phyloP scores from a whole-genome alignment of 2,329 filamentous ascomycete species.

The Rasamsonia emersonii region DNA sequence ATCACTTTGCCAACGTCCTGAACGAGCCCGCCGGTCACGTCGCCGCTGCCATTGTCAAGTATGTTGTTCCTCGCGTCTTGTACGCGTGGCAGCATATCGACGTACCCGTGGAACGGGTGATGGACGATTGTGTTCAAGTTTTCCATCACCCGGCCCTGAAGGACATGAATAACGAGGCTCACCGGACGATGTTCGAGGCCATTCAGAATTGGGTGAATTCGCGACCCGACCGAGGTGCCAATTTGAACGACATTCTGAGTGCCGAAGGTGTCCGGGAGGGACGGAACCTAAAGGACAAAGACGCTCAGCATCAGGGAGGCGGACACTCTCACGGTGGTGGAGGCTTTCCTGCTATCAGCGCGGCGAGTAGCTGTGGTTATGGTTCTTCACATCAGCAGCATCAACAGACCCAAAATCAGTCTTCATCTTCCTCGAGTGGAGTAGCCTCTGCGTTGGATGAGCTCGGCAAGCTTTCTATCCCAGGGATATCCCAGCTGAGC shows the following conservation, averaged over 20 bases:
- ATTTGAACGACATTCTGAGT: slow-evolving; percentile 66
- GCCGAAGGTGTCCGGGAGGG: slow-evolving; percentile 76
- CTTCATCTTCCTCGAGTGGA: slow-evolving; percentile 16
- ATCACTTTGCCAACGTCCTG: slow-evolving; percentile 72
- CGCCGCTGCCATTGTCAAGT: slow-evolving; percentile 70
- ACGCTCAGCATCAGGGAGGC: slow-evolving; percentile 12
- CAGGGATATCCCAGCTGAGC: slow-evolving; percentile 29
- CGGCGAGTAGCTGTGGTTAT: slow-evolving; percentile 13
- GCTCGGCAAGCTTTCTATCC: slow-evolving; percentile 26
- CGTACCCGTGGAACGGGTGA: slow-evolving; percentile 72
- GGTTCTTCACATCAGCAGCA: slow-evolving; percentile 16
- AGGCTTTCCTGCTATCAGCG: slow-evolving; percentile 18
- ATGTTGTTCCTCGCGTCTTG: slow-evolving; percentile 75
- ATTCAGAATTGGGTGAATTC: slow-evolving; percentile 74
- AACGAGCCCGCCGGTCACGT: slow-evolving; percentile 70
- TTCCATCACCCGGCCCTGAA: slow-evolving; percentile 89
- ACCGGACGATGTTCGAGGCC: slow-evolving; percentile 79
- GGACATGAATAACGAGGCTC: slow-evolving; percentile 66
- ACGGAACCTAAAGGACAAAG: slow-evolving; percentile 58
- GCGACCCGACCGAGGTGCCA: slow-evolving; percentile 55
- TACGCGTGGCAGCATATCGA: slow-evolving; percentile 89
- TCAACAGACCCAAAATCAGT: slow-evolving; percentile 14
- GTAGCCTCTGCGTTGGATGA: slow-evolving; percentile 22
- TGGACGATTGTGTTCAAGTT: slow-evolving; percentile 68
- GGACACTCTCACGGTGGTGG: slow-evolving; percentile 26